Evolutionary conservation across 2,329 filamentous ascomycete genomes (phyloP).

Genomic region (Fusarium hostae): DNA sequence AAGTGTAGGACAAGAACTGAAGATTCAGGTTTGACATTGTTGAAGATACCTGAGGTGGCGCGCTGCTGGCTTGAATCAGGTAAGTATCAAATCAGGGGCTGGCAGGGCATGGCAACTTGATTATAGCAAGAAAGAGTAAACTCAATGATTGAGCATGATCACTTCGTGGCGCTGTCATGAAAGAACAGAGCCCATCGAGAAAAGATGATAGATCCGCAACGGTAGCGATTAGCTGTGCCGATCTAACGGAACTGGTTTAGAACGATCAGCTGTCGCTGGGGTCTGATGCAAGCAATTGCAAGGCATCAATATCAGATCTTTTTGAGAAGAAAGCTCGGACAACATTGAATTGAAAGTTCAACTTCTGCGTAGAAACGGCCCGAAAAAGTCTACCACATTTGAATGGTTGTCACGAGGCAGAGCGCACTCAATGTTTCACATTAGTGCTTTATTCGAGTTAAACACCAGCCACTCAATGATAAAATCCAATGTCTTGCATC

Average conservation of each 20-base stretch:
- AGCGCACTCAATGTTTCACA: not conserved
- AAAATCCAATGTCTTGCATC: conserved; percentile 17
- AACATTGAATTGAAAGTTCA: not conserved
- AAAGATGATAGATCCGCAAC: not conserved
- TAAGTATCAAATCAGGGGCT: not conserved
- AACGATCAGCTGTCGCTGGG: conserved; percentile 26
- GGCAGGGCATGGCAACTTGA: not conserved
- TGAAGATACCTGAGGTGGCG: not conserved
- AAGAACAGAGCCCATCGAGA: not conserved
- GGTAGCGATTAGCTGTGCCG: conserved; percentile 27
- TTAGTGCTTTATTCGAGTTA: not conserved
- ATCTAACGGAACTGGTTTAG: conserved; percentile 23
- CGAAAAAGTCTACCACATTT: not conserved
- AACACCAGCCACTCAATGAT: conserved; percentile 26
- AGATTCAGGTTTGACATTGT: conserved; percentile 15
- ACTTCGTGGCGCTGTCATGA: not conserved
- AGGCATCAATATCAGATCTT: conserved; percentile 13
- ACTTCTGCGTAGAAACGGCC: conserved; percentile 9
- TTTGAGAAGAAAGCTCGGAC: not conserved
- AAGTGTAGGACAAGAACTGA: not conserved
- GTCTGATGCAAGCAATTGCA: conserved; percentile 34
- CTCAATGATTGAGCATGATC: not conserved
- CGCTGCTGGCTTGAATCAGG: not conserved
- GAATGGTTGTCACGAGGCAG: not conserved
- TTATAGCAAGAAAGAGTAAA: not conserved